Evolutionary conservation across 192 early-diverging fungal species (phyloP), one percentile per base, ranked within the genome.

Genomic region (Coemansia sp.): DNA sequence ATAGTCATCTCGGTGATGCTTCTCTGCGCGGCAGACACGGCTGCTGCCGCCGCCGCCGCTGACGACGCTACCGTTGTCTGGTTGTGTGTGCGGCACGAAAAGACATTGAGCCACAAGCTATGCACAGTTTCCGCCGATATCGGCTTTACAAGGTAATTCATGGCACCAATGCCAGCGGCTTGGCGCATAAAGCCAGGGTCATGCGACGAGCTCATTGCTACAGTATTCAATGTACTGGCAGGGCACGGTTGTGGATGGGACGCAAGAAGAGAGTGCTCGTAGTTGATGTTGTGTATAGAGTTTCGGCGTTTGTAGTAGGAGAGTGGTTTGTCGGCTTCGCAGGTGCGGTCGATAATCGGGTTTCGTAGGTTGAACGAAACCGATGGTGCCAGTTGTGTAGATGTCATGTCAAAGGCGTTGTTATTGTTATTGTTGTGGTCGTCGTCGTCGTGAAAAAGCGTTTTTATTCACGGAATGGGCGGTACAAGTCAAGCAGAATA

Each of bases 91-190:
- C 75, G 74, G 60, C 77, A 75, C 9, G 82, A 73, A 65, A 79
- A 79, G 37, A 81, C 81, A 48, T 85, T 85, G 12, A 85, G 72
- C 83, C 83, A 85, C 58, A 85, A 58, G 63, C 78, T 75, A 58
- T 79, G 78, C 16, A 85, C 72, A 2, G 78, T 79, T 57, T 85
- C 73, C 2, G 76, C 79, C 1, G 83, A 85, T 41, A 85, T 81
- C n/a, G 83, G 83, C 69, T 85, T 85, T 43, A 85, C 67, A 41
- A 85, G 76, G 22, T 85, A 85, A 55, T 72, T 77, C 75, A 81
- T 74, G 22, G 83, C 83, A n/a, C 83, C 83, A 17, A 78, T 38
- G 64, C 69, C 61, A n/a, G 77, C 69, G 2, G 70, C 75, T 55
- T 80, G 79, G 43, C 83, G 74, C 83, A 85, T 85, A 65, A 85